These are phyloP conservation scores for Suillus alpinus DNA, from an alignment of 768 basidiomycete genomes.

Conservation along the genomic window DNA sequence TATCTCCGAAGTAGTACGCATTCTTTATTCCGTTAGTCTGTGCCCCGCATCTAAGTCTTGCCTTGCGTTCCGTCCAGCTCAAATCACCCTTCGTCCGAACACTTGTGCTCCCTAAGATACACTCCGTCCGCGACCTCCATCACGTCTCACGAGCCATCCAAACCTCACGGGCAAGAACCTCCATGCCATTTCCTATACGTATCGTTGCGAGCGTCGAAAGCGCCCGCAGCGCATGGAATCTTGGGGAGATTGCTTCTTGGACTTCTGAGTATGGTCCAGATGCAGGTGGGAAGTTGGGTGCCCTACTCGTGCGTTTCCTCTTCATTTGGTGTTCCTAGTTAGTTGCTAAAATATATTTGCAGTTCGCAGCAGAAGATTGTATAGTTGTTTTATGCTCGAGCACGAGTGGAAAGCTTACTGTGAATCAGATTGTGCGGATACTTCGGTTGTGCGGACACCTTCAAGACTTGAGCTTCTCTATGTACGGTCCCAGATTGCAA, in stretches of 20 bases:
- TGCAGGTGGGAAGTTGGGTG: slow-evolving; percentile 54
- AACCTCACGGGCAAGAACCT: slow-evolving; percentile 21
- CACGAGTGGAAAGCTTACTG: slow-evolving; percentile 6
- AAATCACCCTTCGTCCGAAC: slow-evolving; percentile 48
- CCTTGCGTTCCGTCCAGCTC: slow-evolving; percentile 34
- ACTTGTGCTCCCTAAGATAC: slow-evolving; percentile 84
- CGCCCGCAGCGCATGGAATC: slow-evolving; percentile 63
- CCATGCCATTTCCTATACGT: slow-evolving; percentile 38
- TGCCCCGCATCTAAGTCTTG: not conserved
- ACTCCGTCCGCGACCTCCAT: slow-evolving; percentile 64
- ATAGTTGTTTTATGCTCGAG: slow-evolving; percentile 18
- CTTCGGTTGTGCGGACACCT: slow-evolving; percentile 72
- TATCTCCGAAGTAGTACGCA: slow-evolving; percentile 53
- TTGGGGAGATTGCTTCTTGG: slow-evolving; percentile 73
- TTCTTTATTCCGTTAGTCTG: not conserved
- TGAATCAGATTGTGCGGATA: slow-evolving; percentile 82
- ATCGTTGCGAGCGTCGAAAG: slow-evolving; percentile 87
- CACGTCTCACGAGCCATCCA: slow-evolving; percentile 46
- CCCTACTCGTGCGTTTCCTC: slow-evolving; percentile 56
- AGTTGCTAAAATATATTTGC: slow-evolving; percentile 2
- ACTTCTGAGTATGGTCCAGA: slow-evolving; percentile 43
- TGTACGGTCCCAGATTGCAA: slow-evolving; percentile 78
- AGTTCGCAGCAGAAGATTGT: slow-evolving; percentile 98
- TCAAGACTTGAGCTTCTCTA: slow-evolving; percentile 78
- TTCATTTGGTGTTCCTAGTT: not conserved